These are phyloP conservation scores for Erysimum cheiri DNA, from an alignment of 441 rosid genomes.

Conservation along the genomic window DNA sequence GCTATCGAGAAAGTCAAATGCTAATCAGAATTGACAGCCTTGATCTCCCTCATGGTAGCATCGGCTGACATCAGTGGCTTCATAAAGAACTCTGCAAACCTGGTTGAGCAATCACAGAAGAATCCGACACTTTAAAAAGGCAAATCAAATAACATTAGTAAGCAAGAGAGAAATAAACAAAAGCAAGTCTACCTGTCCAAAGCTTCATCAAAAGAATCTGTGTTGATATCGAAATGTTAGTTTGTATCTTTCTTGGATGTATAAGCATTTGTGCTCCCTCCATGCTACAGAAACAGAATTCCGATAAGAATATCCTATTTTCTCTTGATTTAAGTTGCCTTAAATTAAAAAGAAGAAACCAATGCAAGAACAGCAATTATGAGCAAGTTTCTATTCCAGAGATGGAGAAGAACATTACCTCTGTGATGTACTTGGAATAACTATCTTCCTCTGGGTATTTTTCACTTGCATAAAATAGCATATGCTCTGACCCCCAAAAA, in stretches of 20 bases:
- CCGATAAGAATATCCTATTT: constrained; percentile 5
- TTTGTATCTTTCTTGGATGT: constrained; percentile 72
- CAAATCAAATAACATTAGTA: not conserved
- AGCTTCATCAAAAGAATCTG: constrained; percentile 79
- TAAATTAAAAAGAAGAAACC: not conserved
- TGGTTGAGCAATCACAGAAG: constrained; percentile 43
- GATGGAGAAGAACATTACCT: too few relatives aligned
- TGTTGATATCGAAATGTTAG: constrained; percentile 69
- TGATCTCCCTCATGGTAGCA: constrained; percentile 86
- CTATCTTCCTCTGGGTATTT: too few relatives aligned
- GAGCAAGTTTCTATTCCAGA: not conserved
- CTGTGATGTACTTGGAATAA: too few relatives aligned
- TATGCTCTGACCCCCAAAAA: too few relatives aligned
- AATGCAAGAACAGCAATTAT: constrained; percentile 8
- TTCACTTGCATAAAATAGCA: too few relatives aligned
- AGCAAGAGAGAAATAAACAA: not conserved
- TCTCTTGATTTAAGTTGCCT: not conserved
- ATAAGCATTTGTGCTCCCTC: constrained; percentile 85
- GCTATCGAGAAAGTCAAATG: constrained; percentile 1
- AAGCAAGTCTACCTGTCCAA: constrained; percentile 67
- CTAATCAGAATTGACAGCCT: constrained; percentile 93
- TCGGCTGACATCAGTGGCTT: constrained; percentile 93
- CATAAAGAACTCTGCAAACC: constrained; percentile 87
- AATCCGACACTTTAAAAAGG: constrained; percentile 28
- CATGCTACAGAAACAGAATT: constrained; percentile 61